These are phyloP conservation scores for Skeletonema potamos DNA, from an alignment of 108 stramenopile genomes.

Conservation along the genomic window DNA sequence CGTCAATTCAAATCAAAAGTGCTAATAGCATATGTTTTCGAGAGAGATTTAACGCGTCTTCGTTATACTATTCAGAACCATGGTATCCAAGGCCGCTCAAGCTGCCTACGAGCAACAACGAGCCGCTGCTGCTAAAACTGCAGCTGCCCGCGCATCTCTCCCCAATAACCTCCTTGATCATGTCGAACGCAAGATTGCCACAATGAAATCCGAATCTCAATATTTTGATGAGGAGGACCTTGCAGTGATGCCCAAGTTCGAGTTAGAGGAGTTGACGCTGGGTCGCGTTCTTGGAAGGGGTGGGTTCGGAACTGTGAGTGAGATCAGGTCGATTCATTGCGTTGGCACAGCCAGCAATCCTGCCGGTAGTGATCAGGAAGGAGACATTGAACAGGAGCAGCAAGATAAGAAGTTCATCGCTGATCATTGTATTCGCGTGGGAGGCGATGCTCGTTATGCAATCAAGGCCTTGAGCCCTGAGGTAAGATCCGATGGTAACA, in stretches of 20 bases:
- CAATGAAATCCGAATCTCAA: conserved; percentile 7
- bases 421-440: conserved; percentile 50
- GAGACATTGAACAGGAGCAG: conserved; percentile 15
- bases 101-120: not conserved
- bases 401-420: conserved; percentile 57
- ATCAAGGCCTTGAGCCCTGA: conserved; percentile 19
- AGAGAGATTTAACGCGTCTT: no score
- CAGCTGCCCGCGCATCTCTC: not conserved
- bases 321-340: conserved; percentile 32
- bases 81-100: conserved; percentile 24
- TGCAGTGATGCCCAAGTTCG: conserved; percentile 11
- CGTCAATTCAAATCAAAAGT: no score
- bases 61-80: not conserved
- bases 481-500: conserved; percentile 3
- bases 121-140: not conserved
- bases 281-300: conserved; percentile 64
- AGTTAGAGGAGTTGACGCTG: conserved; percentile 31
- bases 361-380: not conserved
- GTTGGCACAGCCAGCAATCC: not conserved
- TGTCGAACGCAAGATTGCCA: conserved; percentile 2
- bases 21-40: no score
- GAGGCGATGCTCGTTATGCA: conserved; percentile 56
- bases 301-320: conserved; percentile 66
- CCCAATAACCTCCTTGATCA: not conserved
- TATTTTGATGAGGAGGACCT: conserved; percentile 8